Conservation (phyloP, 495 filamentous ascomycete genomes). For the Penicillium riverlandense region DNA sequence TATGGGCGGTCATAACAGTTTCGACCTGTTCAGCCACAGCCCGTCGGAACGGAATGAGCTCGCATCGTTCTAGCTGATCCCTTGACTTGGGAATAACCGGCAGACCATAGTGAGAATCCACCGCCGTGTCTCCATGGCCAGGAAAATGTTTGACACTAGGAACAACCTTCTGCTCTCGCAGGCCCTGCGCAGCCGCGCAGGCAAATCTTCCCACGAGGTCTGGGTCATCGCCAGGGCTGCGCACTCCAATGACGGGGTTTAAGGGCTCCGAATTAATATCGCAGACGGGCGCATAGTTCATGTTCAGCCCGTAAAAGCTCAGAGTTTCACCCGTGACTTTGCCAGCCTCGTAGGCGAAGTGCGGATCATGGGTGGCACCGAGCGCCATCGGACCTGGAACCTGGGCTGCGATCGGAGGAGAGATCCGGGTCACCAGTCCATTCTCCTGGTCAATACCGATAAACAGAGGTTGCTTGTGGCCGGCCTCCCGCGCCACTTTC, state of each 20-base stretch:
- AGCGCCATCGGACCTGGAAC: slow-evolving; percentile 35
- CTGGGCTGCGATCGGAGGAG: slow-evolving; percentile 35
- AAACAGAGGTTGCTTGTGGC: slow-evolving; percentile 32
- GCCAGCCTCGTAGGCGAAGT: slow-evolving; percentile 29
- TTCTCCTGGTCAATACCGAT: slow-evolving; percentile 42
- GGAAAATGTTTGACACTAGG: slow-evolving; percentile 40
- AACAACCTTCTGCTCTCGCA: slow-evolving; percentile 30
- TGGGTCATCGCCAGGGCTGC: slow-evolving; percentile 34
- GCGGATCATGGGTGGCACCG: slow-evolving; percentile 31
- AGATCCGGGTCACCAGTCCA: slow-evolving; percentile 37
- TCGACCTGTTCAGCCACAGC: slow-evolving; percentile 36
- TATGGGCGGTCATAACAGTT: slow-evolving; percentile 38
- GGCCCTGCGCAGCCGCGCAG: slow-evolving; percentile 26
- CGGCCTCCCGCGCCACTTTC: slow-evolving; percentile 30
- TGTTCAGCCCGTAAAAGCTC: slow-evolving; percentile 33
- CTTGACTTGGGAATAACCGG: slow-evolving; percentile 31
- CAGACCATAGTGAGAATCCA: slow-evolving; percentile 37
- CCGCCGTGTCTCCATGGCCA: slow-evolving; percentile 36
- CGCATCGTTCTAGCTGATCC: slow-evolving; percentile 31
- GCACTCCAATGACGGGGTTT: slow-evolving; percentile 37
- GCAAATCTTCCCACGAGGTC: slow-evolving; percentile 33
- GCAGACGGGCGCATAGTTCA: slow-evolving; percentile 39
- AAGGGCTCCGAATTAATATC: slow-evolving; percentile 39
- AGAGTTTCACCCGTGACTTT: slow-evolving; percentile 29
- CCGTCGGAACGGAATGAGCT: slow-evolving; percentile 35